Percentiles rank a stretch among this genome's conserved stretches.
Evolutionary conservation across 1,139 yeast species (phyloP).

Genomic region (Diutina pseudorugosa): DNA sequence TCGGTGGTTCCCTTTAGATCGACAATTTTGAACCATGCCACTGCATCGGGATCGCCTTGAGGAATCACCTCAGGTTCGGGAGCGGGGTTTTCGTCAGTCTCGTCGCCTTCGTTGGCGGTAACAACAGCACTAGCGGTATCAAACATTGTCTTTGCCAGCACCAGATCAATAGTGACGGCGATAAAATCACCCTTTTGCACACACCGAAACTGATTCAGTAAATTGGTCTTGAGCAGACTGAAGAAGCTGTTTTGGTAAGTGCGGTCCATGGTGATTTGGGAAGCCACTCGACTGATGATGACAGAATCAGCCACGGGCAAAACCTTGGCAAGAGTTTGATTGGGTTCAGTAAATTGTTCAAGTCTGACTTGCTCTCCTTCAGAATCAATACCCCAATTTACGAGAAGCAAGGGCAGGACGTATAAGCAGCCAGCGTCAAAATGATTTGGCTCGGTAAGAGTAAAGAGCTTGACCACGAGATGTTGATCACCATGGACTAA

Average conservation of each 20-base stretch:
- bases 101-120: constrained; percentile 11
- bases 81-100: constrained; percentile 15
- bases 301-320: constrained; percentile 20
- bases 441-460: constrained; percentile 54
- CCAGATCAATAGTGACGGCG: constrained; percentile 69
- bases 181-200: constrained; percentile 54
- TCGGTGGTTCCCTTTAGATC: constrained; percentile 22
- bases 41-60: constrained; percentile 50
- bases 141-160: constrained; percentile 49
- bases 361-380: constrained; percentile 17
- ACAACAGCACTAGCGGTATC: constrained; percentile 10
- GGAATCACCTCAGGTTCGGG: constrained; percentile 28
- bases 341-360: constrained; percentile 10
- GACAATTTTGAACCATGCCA: constrained; percentile 73
- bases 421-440: constrained; percentile 30
- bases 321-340: constrained; percentile 8
- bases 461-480: constrained; percentile 36
- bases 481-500: constrained; percentile 15
- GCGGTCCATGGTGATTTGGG: constrained; percentile 61
- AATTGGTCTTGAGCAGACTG: constrained; percentile 47
- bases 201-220: constrained; percentile 46
- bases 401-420: constrained; percentile 53
- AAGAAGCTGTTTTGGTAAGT: constrained; percentile 55
- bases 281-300: constrained; percentile 56
- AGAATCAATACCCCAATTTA: constrained; percentile 32